phyloP scores from a whole-genome alignment of 176 grass and related monocot genomes.

The Carex scoparia region DNA sequence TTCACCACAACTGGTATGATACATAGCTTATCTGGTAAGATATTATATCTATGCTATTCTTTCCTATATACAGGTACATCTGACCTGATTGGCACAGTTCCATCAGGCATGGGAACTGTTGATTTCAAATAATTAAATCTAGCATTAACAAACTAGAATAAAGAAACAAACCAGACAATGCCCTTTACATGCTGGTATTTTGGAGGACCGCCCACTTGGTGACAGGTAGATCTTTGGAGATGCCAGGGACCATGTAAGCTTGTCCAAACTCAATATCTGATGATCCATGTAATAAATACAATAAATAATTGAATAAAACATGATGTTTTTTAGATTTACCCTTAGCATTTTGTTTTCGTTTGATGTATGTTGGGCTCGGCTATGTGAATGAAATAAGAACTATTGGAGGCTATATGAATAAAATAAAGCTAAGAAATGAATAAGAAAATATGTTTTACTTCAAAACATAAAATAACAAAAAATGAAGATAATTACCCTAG shows the following conservation, averaged over 20 bases:
- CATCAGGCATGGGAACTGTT: neutral
- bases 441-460: neutral
- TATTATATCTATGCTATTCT: neutral
- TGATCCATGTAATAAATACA: constrained; percentile 27
- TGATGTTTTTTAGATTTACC: neutral
- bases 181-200: constrained; percentile 83
- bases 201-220: constrained; percentile 37
- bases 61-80: neutral
- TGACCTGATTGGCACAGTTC: neutral
- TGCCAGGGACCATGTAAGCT: constrained; percentile 67
- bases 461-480: constrained; percentile 12
- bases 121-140: neutral
- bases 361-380: neutral
- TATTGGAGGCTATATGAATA: neutral
- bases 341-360: neutral
- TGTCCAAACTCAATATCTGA: constrained; percentile 91
- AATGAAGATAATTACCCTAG: constrained; percentile 44
- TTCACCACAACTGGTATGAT: neutral
- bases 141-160: constrained; percentile 21
- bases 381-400: neutral
- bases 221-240: constrained; percentile 55
- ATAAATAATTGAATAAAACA: constrained; percentile 19
- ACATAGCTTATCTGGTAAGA: neutral
- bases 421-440: neutral
- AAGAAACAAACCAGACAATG: constrained; percentile 80